Percentiles rank a stretch among this genome's conserved stretches.
These are phyloP conservation scores for Sporobolomyces roseus DNA, from an alignment of 768 basidiomycete genomes.

Conservation along the genomic window DNA sequence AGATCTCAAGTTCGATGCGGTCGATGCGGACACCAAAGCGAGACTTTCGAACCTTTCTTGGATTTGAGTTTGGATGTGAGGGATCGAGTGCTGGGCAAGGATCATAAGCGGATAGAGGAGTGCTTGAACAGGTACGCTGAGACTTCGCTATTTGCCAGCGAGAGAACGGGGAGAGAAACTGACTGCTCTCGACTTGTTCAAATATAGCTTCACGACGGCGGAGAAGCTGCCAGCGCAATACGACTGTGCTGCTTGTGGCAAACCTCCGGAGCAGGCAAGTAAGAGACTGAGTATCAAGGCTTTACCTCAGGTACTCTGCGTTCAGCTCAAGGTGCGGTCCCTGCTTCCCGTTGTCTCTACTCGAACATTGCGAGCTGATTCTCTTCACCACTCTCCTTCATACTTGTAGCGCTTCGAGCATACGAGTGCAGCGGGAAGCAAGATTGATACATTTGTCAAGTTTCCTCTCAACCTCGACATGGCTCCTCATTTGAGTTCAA, in stretches of 20 bases:
- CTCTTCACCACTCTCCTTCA: too few relatives aligned
- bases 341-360: too few relatives aligned
- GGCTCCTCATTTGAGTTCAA: conserved; percentile 63
- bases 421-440: conserved; percentile 57
- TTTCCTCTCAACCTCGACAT: conserved; percentile 83
- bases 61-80: conserved; percentile 82
- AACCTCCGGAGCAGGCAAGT: conserved; percentile 67
- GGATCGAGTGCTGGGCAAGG: conserved; percentile 4
- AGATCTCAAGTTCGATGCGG: conserved; percentile 88
- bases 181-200: background rate
- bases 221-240: conserved; percentile 81
- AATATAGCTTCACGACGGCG: conserved; percentile 69
- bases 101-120: conserved; percentile 64
- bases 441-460: conserved; percentile 75
- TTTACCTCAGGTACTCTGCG: conserved; percentile 81
- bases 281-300: conserved; percentile 79
- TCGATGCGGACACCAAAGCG: conserved; percentile 71
- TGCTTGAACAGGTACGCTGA: conserved; percentile 80
- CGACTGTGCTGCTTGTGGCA: conserved; percentile 75
- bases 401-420: conserved; percentile 94
- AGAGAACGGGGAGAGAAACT: too few relatives aligned
- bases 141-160: too few relatives aligned
- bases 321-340: conserved; percentile 99
- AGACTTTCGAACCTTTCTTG: conserved; percentile 79
- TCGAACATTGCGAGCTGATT: too few relatives aligned